Evolutionary conservation across 2,329 filamentous ascomycete genomes (phyloP), one percentile per base, ranked within the genome.

Genomic region (Penicillium sp.): DNA sequence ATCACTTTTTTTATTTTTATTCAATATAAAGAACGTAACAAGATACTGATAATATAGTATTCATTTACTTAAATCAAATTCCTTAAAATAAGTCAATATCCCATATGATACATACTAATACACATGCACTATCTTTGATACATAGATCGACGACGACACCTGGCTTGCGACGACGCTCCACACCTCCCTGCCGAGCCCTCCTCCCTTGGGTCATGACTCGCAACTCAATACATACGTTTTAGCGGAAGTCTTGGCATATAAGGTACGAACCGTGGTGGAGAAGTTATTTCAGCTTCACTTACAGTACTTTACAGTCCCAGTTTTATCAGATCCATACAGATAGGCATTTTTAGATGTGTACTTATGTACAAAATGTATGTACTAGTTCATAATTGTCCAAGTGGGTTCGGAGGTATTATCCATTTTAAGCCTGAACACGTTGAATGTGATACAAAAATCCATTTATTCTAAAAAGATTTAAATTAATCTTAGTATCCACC

Each of bases 91-190:
- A 17, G 21, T 25, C 3, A 42, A 21, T 4, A 39, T 25, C 17
- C n/a, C 31, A 47, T 39, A 39, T 6, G 29, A 21, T 35, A 21
- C 10, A 53, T 51, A 47, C 21, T 2, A n/a, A n/a, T n/a, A n/a
- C n/a, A 23, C 21, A 23, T 23, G 3, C 17, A 50, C 45, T 47
- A 25, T 45, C 33, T 31, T n/a, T 38, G 25, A 29, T 19, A 36
- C 27, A 41, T 39, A 39, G 48, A 59, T 56, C 57, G 52, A 55
- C 56, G 42, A 53, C 45, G 29, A 43, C 15, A 41, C 45, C 51
- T 38, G 42, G 42, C 56, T 58, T 59, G 53, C 57, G 57, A 56
- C 57, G 57, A 59, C 47, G 31, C 23, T 43, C 49, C 57, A 56
- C 41, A 21, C 21, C 39, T 47, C 52, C 39, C 39, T 58, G 42